These are phyloP conservation scores for Prunus padus DNA, from an alignment of 306 rosid species.

Conservation along the genomic window DNA sequence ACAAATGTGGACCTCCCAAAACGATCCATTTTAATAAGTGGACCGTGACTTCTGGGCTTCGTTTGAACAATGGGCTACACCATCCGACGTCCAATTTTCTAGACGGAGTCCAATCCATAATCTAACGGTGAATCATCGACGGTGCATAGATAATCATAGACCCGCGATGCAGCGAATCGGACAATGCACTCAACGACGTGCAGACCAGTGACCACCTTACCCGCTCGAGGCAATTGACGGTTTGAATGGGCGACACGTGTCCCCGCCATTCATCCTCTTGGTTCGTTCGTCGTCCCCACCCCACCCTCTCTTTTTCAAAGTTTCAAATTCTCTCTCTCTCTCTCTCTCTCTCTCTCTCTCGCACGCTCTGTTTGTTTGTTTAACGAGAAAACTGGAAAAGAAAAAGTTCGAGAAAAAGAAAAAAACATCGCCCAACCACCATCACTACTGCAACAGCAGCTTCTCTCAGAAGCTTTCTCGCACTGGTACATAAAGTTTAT, in stretches of 20 bases:
- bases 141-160: not conserved
- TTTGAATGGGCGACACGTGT: not conserved
- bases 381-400: constrained; percentile 13
- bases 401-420: not conserved
- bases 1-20: not conserved
- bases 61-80: not conserved
- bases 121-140: not conserved
- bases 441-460: not conserved
- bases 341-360: not conserved
- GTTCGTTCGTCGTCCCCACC: not conserved
- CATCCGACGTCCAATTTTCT: not conserved
- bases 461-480: not conserved
- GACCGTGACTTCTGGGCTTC: not conserved
- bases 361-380: constrained; percentile 17
- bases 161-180: not conserved
- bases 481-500: not conserved
- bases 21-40: not conserved
- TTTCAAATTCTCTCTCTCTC: constrained; percentile 31
- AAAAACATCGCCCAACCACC: not conserved
- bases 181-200: constrained; percentile 26
- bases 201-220: constrained; percentile 13
- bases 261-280: constrained; percentile 21
- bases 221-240: constrained; percentile 7
- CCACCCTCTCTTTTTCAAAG: constrained; percentile 29
- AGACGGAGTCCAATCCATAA: not conserved